phyloP scores from a whole-genome alignment of 805 yeast genomes.

The Candida ulmi region DNA sequence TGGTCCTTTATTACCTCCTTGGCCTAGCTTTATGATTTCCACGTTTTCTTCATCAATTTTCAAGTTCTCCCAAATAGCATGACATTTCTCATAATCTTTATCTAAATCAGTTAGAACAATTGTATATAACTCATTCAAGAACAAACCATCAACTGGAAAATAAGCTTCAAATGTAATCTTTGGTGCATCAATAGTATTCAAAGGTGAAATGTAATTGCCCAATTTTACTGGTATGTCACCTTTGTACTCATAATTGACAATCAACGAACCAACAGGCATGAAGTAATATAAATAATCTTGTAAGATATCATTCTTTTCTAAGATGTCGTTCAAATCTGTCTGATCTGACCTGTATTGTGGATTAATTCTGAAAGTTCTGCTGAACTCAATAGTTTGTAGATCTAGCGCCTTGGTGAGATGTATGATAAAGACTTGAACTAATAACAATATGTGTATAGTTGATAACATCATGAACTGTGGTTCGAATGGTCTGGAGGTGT shows the following conservation, averaged over 20 bases:
- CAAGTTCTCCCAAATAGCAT: constrained; percentile 18
- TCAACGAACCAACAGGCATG: constrained; percentile 15
- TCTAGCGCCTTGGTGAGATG: too few species aligned
- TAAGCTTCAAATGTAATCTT: constrained; percentile 9
- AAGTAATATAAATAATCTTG: constrained; percentile 9
- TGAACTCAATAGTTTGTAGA: too few species aligned
- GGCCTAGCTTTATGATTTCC: background rate
- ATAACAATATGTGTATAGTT: too few species aligned
- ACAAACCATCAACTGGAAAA: constrained; percentile 5
- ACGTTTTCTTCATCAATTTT: constrained; percentile 5
- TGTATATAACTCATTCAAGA: constrained; percentile 7
- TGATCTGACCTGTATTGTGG: background rate
- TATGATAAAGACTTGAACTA: too few species aligned
- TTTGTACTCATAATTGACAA: constrained; percentile 6
- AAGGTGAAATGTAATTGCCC: constrained; percentile 18
- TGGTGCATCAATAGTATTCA: constrained; percentile 12
- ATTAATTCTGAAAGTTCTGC: constrained; percentile 1
- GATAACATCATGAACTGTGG: too few species aligned
- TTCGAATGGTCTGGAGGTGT: too few species aligned
- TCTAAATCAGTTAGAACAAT: constrained; percentile 15
- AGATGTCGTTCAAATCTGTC: background rate
- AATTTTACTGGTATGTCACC: constrained; percentile 7
- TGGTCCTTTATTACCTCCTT: background rate
- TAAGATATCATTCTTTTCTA: constrained; percentile 3
- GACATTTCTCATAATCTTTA: constrained; percentile 7